A percentile compares a stretch with the other conserved stretches of the same genome.
Conservation (phyloP, 192 early-diverging fungal species). For the Backusella mclennaniae region DNA sequence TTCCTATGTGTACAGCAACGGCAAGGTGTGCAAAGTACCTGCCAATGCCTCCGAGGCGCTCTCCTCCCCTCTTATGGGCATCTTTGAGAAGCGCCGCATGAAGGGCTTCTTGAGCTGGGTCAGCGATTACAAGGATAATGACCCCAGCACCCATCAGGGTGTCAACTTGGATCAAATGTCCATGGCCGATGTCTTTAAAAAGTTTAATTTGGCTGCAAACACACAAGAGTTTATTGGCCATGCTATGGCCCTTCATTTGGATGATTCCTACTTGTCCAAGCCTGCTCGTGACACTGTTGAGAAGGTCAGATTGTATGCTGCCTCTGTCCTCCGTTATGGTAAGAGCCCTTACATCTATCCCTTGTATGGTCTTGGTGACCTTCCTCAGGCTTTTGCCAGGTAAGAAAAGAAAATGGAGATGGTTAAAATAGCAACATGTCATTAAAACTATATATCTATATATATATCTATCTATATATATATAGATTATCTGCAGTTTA, state of each 20-base stretch:
- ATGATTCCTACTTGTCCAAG: slow-evolving; percentile 74
- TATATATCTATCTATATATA: background rate
- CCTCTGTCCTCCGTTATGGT: slow-evolving; percentile 89
- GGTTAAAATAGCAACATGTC: too few species aligned
- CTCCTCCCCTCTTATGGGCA: slow-evolving; percentile 81
- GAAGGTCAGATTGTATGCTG: slow-evolving; percentile 90
- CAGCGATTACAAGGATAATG: slow-evolving; percentile 82
- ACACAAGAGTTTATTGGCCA: slow-evolving; percentile 98
- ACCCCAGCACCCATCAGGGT: slow-evolving; percentile 76
- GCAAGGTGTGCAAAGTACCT: slow-evolving; percentile 92
- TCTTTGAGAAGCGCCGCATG: slow-evolving; percentile 92
- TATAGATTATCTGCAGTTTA: slow-evolving; percentile 92
- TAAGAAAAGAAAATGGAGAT: slow-evolving; percentile 22
- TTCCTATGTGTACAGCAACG: slow-evolving; percentile 90
- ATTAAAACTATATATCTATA: too few species aligned
- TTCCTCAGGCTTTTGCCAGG: slow-evolving; percentile 97
- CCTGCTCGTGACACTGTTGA: slow-evolving; percentile 85
- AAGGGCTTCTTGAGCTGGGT: slow-evolving; percentile 96
- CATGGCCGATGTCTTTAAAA: slow-evolving; percentile 85
- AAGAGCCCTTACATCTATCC: slow-evolving; percentile 99
- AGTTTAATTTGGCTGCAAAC: slow-evolving; percentile 88
- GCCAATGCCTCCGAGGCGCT: slow-evolving; percentile 86
- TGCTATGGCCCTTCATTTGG: slow-evolving; percentile 92
- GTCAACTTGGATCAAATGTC: slow-evolving; percentile 76
- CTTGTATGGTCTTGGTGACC: slow-evolving; percentile 94